Base-by-base conservation (phyloP, 2,329 filamentous ascomycete species). In the Microdochium nivale region DNA sequence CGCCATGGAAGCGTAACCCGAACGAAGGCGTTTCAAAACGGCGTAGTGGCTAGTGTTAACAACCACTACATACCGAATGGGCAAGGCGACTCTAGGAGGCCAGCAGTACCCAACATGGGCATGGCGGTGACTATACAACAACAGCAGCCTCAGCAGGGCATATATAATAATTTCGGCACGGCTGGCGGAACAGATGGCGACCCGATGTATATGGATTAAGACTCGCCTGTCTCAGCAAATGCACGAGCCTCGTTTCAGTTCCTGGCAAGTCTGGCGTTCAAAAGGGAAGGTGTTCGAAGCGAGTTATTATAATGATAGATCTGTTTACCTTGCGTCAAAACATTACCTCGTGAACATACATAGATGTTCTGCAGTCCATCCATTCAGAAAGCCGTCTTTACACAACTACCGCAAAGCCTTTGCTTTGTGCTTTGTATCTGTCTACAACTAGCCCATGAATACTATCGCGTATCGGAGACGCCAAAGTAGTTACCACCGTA, bases 171-270 rank as follows among this genome's bases (percentile, higher is more conserved):
- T 62, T 62, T 65, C 53, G 67, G 76, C 60, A 65, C 68, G 11
- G 74, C 77, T 63, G 70, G 74, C 52, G 69, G 70, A 30, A 68
- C 75, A 33, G 68, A 70, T 47, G 66, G 68, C 40, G 76, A 79
- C 51, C 66, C 70, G 37, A 77, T 80, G 73, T 80, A 76, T 59
- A 73, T 78, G 70, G 75, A 77, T 56, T 77, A 50, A 62, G 7
- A 23, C 3, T 19, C 8, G 9, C 16, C 40, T 13, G 4, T 21
- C 14, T 5, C 3, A 19, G 16, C 23, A 3, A 21, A 16, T 4
- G 35, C 35, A 19, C 14, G 40, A 23, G 19, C 3, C 21, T 24
- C 14, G 10, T 23, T 19, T 19, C 16, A 21, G 21, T 23, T 40
- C 19, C 8, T 19, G 23, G 40, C 10, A 19, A 44, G 19, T 23